These are phyloP conservation scores for Pugionium cornutum DNA, from an alignment of 345 rosid genomes.

Conservation along the genomic window DNA sequence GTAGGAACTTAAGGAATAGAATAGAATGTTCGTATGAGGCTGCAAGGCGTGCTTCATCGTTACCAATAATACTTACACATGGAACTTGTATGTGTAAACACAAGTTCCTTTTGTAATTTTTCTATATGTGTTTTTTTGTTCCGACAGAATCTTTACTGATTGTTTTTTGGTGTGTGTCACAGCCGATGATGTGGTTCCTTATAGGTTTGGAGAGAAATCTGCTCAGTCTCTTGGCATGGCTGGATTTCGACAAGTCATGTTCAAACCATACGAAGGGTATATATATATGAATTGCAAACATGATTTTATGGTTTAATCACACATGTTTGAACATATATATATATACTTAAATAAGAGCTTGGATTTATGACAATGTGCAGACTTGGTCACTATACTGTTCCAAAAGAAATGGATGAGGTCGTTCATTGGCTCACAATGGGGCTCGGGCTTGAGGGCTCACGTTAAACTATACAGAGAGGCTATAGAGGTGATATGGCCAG, in stretches of 20 bases:
- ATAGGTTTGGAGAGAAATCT: conserved; percentile 77
- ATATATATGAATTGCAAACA: neutral
- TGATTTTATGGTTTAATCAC: neutral
- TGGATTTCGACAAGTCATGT: conserved; percentile 67
- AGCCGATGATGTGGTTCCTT: conserved; percentile 85
- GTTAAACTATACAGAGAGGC: conserved; percentile 28
- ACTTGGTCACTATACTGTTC: conserved; percentile 89
- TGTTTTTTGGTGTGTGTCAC: conserved; percentile 18
- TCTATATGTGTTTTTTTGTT: neutral
- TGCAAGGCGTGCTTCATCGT: conserved; percentile 62
- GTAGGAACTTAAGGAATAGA: conserved; percentile 57
- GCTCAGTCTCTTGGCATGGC: conserved; percentile 57
- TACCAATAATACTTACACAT: conserved; percentile 64
- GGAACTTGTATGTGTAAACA: conserved; percentile 55
- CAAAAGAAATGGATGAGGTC: conserved; percentile 78
- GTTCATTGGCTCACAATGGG: conserved; percentile 69
- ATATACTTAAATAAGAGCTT: neutral
- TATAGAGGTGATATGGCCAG: conserved; percentile 22
- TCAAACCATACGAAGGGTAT: conserved; percentile 79
- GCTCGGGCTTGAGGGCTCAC: conserved; percentile 79
- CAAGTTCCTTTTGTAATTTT: neutral
- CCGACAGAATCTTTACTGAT: neutral
- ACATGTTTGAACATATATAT: conserved; percentile 15
- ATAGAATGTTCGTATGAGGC: conserved; percentile 67
- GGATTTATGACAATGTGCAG: conserved; percentile 46